These are phyloP conservation scores for Cordyceps pruinosa DNA, from an alignment of 2,329 filamentous ascomycete genomes.

Conservation along the genomic window DNA sequence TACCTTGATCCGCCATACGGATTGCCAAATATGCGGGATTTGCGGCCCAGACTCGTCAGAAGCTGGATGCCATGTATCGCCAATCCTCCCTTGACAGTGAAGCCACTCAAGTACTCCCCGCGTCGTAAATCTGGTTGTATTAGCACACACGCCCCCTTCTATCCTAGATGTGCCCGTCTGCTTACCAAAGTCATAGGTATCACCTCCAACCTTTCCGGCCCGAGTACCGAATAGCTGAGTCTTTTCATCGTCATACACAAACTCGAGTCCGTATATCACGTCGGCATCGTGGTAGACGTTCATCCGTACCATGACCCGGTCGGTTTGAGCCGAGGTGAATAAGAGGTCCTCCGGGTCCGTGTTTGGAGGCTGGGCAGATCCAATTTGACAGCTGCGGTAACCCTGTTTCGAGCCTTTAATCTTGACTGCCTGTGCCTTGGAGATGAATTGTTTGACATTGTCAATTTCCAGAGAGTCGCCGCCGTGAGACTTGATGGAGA, in stretches of 20 bases:
- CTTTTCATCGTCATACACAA: slow-evolving; percentile 81
- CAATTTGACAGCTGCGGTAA: slow-evolving; percentile 69
- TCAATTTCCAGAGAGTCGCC: slow-evolving; percentile 68
- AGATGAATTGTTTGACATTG: slow-evolving; percentile 65
- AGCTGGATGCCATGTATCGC: slow-evolving; percentile 89
- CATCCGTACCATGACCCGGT: slow-evolving; percentile 68
- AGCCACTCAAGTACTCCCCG: slow-evolving; percentile 83
- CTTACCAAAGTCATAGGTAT: slow-evolving; percentile 72
- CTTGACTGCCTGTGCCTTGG: slow-evolving; percentile 67
- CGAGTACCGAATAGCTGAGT: slow-evolving; percentile 81
- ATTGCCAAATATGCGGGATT: slow-evolving; percentile 81
- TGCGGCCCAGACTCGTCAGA: slow-evolving; percentile 79
- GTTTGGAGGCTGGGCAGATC: slow-evolving; percentile 63
- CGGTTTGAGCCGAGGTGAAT: slow-evolving; percentile 60
- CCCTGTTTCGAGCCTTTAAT: slow-evolving; percentile 63
- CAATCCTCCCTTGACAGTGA: slow-evolving; percentile 69
- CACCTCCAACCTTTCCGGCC: slow-evolving; percentile 61
- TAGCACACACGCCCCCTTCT: background rate
- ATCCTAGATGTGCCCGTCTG: slow-evolving; percentile 10
- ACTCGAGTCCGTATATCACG: slow-evolving; percentile 80
- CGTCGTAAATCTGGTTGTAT: slow-evolving; percentile 62
- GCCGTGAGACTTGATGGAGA: slow-evolving; percentile 70
- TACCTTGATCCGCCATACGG: slow-evolving; percentile 73
- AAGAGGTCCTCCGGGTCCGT: slow-evolving; percentile 66
- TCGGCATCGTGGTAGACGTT: slow-evolving; percentile 65